These are phyloP conservation scores for Coemansia sp. DNA, from an alignment of 192 early-diverging fungal genomes.

Conservation along the genomic window DNA sequence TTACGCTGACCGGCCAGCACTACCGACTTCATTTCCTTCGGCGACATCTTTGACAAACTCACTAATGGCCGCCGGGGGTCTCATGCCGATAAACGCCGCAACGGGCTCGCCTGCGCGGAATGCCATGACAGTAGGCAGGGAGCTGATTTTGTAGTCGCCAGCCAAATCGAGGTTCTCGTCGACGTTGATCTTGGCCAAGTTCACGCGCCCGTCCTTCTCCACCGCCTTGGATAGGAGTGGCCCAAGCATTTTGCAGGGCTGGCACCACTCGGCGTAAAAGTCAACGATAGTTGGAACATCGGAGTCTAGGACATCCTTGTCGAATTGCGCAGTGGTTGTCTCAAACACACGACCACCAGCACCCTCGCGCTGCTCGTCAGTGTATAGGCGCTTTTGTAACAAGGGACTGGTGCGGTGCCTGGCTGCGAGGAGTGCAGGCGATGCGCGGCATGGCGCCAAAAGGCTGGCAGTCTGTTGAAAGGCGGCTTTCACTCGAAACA, in stretches of 20 bases:
- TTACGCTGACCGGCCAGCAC: background rate
- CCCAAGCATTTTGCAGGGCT: conserved; percentile 77
- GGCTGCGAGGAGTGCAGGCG: background rate
- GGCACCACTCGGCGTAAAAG: conserved; percentile 78
- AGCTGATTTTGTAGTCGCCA: conserved; percentile 65
- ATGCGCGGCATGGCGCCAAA: background rate
- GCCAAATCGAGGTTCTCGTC: conserved; percentile 68
- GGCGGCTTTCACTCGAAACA: conserved; percentile 3
- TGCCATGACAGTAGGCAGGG: conserved; percentile 74
- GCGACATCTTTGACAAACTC: conserved; percentile 61
- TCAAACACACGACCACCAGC: conserved; percentile 35
- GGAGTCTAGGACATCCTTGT: conserved; percentile 59
- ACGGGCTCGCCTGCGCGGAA: conserved; percentile 67
- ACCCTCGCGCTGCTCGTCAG: background rate
- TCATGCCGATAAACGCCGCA: conserved; percentile 69
- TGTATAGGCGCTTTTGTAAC: background rate
- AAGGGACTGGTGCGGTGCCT: background rate
- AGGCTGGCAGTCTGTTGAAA: background rate
- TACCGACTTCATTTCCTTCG: background rate
- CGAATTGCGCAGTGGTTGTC: conserved; percentile 63
- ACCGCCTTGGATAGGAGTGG: conserved; percentile 71
- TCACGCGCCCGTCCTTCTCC: conserved; percentile 62
- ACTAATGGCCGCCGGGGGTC: conserved; percentile 42
- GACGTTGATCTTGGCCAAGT: conserved; percentile 76
- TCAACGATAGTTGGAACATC: conserved; percentile 77